Evolutionary conservation across 345 rosid species (phyloP).

Genomic region (Firmiana major): DNA sequence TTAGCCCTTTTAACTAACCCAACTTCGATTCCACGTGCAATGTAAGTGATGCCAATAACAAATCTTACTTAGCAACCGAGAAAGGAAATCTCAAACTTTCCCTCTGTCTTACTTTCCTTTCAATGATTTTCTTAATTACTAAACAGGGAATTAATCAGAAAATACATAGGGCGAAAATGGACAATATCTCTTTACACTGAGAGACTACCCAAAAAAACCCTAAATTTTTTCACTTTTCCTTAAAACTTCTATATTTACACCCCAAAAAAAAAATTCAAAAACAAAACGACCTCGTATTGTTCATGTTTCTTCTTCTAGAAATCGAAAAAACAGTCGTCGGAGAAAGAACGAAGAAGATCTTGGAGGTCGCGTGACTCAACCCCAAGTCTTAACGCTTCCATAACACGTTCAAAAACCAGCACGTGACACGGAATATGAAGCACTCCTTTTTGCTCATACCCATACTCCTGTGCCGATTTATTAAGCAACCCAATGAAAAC

Average conservation of each 20-base stretch:
- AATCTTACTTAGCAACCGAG: too few species aligned
- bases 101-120: too few species aligned
- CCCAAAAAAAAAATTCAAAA: too few species aligned
- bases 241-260: background rate
- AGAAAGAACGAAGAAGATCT: conserved; percentile 26
- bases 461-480: conserved; percentile 88
- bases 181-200: conserved; percentile 13
- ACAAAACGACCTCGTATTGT: background rate
- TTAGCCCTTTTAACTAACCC: too few species aligned
- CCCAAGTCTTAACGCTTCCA: conserved; percentile 86
- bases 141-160: too few species aligned
- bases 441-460: conserved; percentile 91
- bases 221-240: background rate
- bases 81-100: too few species aligned
- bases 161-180: too few species aligned
- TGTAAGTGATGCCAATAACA: too few species aligned
- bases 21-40: too few species aligned
- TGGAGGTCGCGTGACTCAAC: conserved; percentile 48
- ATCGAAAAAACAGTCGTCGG: conserved; percentile 14
- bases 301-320: background rate
- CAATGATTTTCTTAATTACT: too few species aligned
- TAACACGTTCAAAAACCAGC: conserved; percentile 64
- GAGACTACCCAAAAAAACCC: background rate
- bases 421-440: conserved; percentile 90
- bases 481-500: conserved; percentile 65